Conservation (phyloP, 257 asterid genomes). For the Asclepias syriaca region DNA sequence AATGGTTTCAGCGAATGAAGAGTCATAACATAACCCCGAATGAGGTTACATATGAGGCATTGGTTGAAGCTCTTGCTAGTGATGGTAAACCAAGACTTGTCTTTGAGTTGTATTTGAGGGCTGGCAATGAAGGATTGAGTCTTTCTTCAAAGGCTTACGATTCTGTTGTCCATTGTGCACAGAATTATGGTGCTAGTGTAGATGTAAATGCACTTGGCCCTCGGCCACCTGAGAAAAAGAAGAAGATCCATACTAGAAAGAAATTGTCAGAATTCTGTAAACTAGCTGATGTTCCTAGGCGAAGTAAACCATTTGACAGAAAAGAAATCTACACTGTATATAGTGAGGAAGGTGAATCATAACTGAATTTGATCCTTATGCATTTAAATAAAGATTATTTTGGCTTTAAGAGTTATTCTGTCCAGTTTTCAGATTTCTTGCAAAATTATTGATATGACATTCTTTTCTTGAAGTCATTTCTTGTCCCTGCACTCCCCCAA, state of each 20-base stretch:
- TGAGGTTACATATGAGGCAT: slow-evolving; percentile 64
- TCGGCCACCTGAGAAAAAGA: slow-evolving; percentile 57
- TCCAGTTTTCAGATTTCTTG: background rate
- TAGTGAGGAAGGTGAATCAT: slow-evolving; percentile 21
- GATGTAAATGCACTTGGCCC: slow-evolving; percentile 53
- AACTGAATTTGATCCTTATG: slow-evolving; percentile 13
- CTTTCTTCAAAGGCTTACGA: slow-evolving; percentile 78
- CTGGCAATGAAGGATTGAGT: slow-evolving; percentile 51
- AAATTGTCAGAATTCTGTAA: slow-evolving; percentile 45
- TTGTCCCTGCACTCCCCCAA: too few relatives aligned
- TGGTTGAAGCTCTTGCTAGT: slow-evolving; percentile 65
- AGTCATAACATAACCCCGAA: slow-evolving; percentile 48
- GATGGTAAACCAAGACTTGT: slow-evolving; percentile 91
- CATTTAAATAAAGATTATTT: background rate
- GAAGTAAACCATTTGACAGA: slow-evolving; percentile 48
- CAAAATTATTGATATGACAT: background rate
- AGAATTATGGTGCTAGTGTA: slow-evolving; percentile 43
- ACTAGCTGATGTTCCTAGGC: slow-evolving; percentile 61
- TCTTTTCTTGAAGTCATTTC: too few relatives aligned
- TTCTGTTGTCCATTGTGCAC: slow-evolving; percentile 41
- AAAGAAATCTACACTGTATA: slow-evolving; percentile 32
- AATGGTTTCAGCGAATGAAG: slow-evolving; percentile 78
- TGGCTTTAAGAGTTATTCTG: background rate
- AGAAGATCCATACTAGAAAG: slow-evolving; percentile 43
- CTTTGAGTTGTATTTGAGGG: slow-evolving; percentile 62